Evolutionary conservation across 345 rosid genomes (phyloP), one percentile per base, ranked within the genome.

Genomic region (Brassica carinata): DNA sequence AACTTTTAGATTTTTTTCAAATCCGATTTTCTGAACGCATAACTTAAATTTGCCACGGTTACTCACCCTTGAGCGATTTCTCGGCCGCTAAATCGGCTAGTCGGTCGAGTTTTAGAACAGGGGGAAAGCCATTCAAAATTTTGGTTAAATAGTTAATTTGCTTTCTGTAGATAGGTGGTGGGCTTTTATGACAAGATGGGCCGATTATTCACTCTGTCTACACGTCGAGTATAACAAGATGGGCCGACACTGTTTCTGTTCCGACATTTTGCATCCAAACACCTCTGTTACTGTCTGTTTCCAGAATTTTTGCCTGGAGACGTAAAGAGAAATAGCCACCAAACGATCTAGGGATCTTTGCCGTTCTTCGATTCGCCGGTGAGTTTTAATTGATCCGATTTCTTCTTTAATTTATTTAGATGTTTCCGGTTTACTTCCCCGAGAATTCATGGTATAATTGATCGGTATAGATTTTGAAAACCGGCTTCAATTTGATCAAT

Each of bases 311-410:
- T 78, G 31, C 17, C 58, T 43, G 29, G 72, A 67, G 73, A 38
- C 82, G 73, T 15, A 10, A 4, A 38, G 64, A 48, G 7, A 67
- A 43, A 10, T 19, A 40, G 14, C 48, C 26, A 7, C 65, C 76
- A 14, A 53, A 26, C 51, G 62, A 69, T 51, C 57, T 14, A 51
- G 57, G 57, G 26, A 69, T 7, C 70, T 58, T 63, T 15, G 23
- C 64, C 65, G 71, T 51, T 74, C 57, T 51, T 6, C 57, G 57
- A 63, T 69, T 75, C 68, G 31, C 68, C 72, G 75, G 83, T 75
- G 66, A 75, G 76, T 69, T 80, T 36, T 5, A 0, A 8, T 74
- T 15, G 13, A 36, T 63, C 48, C 0, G 5, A 23, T 63, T 13
- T 15, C 1, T 1, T n/a, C 31, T 30, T 70, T 26, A 59, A 55